phyloP scores from a whole-genome alignment of 2,329 filamentous ascomycete genomes.

The Cordyceps farinosa region DNA sequence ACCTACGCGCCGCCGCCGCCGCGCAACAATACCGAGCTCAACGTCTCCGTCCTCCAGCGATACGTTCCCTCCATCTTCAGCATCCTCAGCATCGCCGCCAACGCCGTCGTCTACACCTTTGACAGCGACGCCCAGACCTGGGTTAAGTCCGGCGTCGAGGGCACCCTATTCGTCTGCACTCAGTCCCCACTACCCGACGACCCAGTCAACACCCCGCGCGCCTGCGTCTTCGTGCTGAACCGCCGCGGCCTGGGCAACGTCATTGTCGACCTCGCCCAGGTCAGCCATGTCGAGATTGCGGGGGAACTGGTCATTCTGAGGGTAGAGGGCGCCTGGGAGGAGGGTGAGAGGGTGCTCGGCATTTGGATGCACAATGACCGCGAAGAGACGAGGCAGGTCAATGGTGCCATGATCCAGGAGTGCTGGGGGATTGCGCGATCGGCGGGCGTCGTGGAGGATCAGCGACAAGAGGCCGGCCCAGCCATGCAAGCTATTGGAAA shows the following conservation, averaged over 20 bases:
- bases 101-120: slow-evolving; percentile 83
- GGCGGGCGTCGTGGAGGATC: slow-evolving; percentile 25
- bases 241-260: slow-evolving; percentile 69
- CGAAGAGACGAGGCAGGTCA: slow-evolving; percentile 41
- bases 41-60: slow-evolving; percentile 76
- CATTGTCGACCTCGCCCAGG: slow-evolving; percentile 58
- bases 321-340: slow-evolving; percentile 34
- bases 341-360: slow-evolving; percentile 43
- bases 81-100: slow-evolving; percentile 78
- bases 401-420: slow-evolving; percentile 40
- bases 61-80: slow-evolving; percentile 70
- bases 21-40: slow-evolving; percentile 80
- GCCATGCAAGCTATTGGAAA: slow-evolving; percentile 44
- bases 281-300: slow-evolving; percentile 61
- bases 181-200: slow-evolving; percentile 43
- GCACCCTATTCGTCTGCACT: slow-evolving; percentile 83
- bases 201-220: slow-evolving; percentile 34
- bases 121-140: slow-evolving; percentile 61
- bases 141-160: slow-evolving; percentile 84
- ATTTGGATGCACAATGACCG: slow-evolving; percentile 54
- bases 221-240: slow-evolving; percentile 70
- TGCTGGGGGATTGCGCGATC: slow-evolving; percentile 39
- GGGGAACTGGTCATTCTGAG: slow-evolving; percentile 52
- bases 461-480: slow-evolving; percentile 35
- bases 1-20: slow-evolving; percentile 45